Evolutionary conservation across 169 alveolate genomes (phyloP).

Genomic region (Theileria equi): DNA sequence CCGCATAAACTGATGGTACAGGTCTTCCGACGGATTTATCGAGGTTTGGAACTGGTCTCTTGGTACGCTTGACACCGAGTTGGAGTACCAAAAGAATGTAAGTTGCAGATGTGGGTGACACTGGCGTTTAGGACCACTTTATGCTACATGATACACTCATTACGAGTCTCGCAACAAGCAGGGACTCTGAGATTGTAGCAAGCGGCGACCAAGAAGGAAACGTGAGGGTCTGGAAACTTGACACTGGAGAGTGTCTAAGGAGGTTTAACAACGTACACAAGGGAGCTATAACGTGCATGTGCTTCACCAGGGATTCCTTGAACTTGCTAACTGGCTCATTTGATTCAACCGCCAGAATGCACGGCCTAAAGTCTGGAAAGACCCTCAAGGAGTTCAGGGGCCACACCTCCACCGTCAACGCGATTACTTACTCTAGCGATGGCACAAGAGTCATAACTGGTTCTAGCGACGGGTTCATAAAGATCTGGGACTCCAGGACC

Average conservation of each 20-base stretch:
- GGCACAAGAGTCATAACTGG: conserved; percentile 75
- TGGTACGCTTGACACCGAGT: conserved; percentile 75
- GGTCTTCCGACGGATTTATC: conserved; percentile 83
- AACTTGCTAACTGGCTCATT: conserved; percentile 80
- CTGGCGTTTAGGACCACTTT: conserved; percentile 51
- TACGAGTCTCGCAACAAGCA: conserved; percentile 78
- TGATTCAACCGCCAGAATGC: conserved; percentile 74
- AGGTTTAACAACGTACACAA: conserved; percentile 72
- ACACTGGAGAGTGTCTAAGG: conserved; percentile 74
- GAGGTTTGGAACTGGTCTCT: conserved; percentile 83
- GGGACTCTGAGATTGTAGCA: conserved; percentile 82
- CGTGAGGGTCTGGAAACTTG: conserved; percentile 73
- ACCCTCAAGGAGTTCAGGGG: conserved; percentile 69
- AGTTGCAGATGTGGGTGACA: not conserved
- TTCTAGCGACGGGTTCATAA: conserved; percentile 73
- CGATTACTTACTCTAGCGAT: conserved; percentile 63
- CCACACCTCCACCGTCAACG: conserved; percentile 68
- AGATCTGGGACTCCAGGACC: conserved; percentile 70
- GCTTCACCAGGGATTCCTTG: conserved; percentile 77
- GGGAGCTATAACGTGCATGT: conserved; percentile 76
- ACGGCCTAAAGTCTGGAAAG: conserved; percentile 73
- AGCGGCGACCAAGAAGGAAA: conserved; percentile 81
- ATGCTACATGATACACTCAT: conserved; percentile 82
- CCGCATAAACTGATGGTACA: not conserved
- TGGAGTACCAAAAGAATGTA: conserved; percentile 71